Percentiles rank a stretch among this genome's conserved stretches.
phyloP scores from a whole-genome alignment of 2,329 filamentous ascomycete species.

The Sclerotinia sclerotiorum region DNA sequence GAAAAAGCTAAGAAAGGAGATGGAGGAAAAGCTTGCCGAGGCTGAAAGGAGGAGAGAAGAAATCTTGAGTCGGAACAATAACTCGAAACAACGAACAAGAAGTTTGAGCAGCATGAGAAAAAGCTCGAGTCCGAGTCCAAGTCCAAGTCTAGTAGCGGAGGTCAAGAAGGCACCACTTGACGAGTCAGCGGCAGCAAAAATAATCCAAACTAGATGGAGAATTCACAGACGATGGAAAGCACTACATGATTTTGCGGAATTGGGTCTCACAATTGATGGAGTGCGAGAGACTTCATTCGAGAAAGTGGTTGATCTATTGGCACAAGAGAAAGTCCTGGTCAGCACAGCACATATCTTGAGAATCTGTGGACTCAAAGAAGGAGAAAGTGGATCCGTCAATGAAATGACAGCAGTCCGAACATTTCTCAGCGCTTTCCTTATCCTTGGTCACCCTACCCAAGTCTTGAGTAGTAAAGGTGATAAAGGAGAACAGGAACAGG shows the following conservation, averaged over 20 bases:
- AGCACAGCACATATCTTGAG: slow-evolving; percentile 66
- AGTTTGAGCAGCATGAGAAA: slow-evolving; percentile 56
- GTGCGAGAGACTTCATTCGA: slow-evolving; percentile 72
- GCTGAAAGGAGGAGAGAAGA: slow-evolving; percentile 71
- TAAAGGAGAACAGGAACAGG: slow-evolving; percentile 57
- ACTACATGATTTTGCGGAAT: slow-evolving; percentile 63
- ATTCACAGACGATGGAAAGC: slow-evolving; percentile 56
- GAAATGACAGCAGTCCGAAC: slow-evolving; percentile 72
- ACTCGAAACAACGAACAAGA: slow-evolving; percentile 53
- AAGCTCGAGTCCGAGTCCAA: slow-evolving; percentile 49
- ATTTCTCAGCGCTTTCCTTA: slow-evolving; percentile 77
- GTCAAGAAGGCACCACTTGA: slow-evolving; percentile 46
- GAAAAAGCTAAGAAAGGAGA: slow-evolving; percentile 66
- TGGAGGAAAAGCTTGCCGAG: slow-evolving; percentile 78
- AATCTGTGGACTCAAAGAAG: slow-evolving; percentile 68
- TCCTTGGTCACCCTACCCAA: slow-evolving; percentile 74
- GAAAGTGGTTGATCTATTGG: slow-evolving; percentile 67
- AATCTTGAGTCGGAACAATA: slow-evolving; percentile 54
- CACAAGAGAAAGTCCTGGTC: slow-evolving; percentile 63
- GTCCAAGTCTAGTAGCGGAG: slow-evolving; percentile 41
- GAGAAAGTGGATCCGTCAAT: slow-evolving; percentile 59
- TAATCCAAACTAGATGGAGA: slow-evolving; percentile 72
- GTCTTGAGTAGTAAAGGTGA: slow-evolving; percentile 73
- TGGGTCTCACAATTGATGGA: slow-evolving; percentile 68
- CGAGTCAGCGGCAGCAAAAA: slow-evolving; percentile 60